These are phyloP conservation scores for Cucurbita pepo DNA, from an alignment of 306 rosid genomes.

Conservation along the genomic window DNA sequence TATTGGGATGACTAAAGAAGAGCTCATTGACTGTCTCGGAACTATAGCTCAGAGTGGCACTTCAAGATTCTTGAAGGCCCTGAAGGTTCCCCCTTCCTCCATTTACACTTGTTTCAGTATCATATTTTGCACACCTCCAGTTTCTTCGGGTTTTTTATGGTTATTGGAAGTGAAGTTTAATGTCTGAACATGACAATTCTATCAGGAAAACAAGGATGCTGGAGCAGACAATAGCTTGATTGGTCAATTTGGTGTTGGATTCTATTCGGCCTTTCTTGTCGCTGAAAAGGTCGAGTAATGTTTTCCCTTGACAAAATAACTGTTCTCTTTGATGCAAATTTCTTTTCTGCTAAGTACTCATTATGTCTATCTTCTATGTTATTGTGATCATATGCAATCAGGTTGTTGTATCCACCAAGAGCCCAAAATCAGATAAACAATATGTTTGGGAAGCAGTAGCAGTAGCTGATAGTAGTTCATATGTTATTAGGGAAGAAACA, in stretches of 20 bases:
- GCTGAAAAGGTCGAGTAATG: constrained; percentile 53
- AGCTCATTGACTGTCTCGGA: constrained; percentile 92
- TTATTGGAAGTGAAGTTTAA: neutral
- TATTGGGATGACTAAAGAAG: constrained; percentile 92
- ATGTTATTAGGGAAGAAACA: constrained; percentile 82
- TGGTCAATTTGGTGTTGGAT: constrained; percentile 98
- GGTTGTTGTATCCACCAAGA: constrained; percentile 90
- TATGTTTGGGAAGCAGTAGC: constrained; percentile 81
- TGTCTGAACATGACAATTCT: neutral
- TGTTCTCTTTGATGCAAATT: neutral
- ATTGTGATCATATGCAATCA: constrained; percentile 9
- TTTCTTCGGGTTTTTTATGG: neutral
- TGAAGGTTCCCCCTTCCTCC: constrained; percentile 42
- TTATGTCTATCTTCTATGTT: neutral
- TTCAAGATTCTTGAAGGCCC: constrained; percentile 79
- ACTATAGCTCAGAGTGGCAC: constrained; percentile 99
- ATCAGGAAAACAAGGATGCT: constrained; percentile 72
- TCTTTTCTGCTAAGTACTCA: neutral
- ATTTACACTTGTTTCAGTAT: neutral
- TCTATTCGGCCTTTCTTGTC: constrained; percentile 95
- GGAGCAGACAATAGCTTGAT: constrained; percentile 87
- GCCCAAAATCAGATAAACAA: constrained; percentile 87
- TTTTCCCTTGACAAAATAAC: neutral
- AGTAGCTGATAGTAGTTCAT: constrained; percentile 78
- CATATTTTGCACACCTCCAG: neutral